Percentiles rank a stretch among this genome's conserved stretches.
phyloP scores from a whole-genome alignment of 805 yeast species.

The Pichia thaimueangensis region DNA sequence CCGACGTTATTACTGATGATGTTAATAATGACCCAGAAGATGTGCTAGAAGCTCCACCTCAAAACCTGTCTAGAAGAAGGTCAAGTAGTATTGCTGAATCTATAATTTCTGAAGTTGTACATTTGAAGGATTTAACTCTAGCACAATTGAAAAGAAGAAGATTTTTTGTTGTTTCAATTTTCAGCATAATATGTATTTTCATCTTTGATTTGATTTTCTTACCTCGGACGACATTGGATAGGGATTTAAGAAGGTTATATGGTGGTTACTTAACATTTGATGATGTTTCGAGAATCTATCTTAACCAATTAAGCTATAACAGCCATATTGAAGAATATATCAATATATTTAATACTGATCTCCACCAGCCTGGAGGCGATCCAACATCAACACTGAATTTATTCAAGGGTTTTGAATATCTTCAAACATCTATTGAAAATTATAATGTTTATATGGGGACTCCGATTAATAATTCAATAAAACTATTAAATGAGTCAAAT shows the following conservation, averaged over 20 bases:
- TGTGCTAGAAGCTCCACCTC: background rate
- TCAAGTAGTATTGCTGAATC: constrained; percentile 20
- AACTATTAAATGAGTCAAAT: constrained; percentile 31
- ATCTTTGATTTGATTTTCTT: constrained; percentile 64
- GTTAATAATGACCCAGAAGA: background rate
- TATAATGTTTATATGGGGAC: constrained; percentile 52
- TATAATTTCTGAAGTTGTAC: constrained; percentile 22
- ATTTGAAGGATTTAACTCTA: constrained; percentile 24
- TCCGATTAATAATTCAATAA: constrained; percentile 42
- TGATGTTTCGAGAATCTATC: constrained; percentile 60
- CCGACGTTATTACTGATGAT: background rate
- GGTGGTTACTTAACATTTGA: constrained; percentile 56
- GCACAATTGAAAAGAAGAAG: constrained; percentile 28
- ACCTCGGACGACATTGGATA: constrained; percentile 75
- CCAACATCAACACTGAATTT: constrained; percentile 14
- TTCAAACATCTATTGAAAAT: constrained; percentile 42
- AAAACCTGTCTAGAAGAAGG: background rate
- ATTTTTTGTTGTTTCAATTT: constrained; percentile 25
- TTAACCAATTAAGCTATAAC: constrained; percentile 24
- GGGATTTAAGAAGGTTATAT: constrained; percentile 75
- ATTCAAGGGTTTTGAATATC: constrained; percentile 18
- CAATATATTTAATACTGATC: constrained; percentile 15
- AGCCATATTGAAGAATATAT: constrained; percentile 19
- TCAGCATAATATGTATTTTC: constrained; percentile 42
- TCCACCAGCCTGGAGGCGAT: constrained; percentile 24